A percentile compares a stretch with the other conserved stretches of the same genome.
Conservation (phyloP, 495 filamentous ascomycete species). For the Lepraria neglecta region DNA sequence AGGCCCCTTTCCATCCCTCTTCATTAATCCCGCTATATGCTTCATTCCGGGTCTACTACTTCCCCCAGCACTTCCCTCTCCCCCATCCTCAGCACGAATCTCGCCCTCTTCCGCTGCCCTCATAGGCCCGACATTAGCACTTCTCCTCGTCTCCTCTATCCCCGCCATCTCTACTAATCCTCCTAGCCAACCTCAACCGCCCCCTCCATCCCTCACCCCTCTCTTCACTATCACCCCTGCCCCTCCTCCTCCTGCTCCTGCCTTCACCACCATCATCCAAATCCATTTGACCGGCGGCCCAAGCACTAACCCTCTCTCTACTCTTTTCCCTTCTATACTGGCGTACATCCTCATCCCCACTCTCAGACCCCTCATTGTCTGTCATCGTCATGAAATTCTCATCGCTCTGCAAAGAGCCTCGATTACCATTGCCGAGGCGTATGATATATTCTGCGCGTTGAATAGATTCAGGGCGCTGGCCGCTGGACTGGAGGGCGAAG, state of each 20-base stretch:
- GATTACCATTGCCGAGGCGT: neutral
- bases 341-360: neutral
- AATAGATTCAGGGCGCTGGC: neutral
- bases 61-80: neutral
- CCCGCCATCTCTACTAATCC: neutral
- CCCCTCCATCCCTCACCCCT: too few species aligned
- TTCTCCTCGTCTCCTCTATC: neutral
- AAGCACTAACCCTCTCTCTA: neutral
- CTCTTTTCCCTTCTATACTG: neutral
- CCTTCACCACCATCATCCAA: neutral
- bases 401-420: slow-evolving; percentile 5
- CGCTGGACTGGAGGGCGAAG: neutral
- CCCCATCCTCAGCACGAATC: neutral
- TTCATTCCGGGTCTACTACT: neutral
- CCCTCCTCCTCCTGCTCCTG: too few species aligned
- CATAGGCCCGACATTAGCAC: neutral
- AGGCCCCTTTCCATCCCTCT: neutral
- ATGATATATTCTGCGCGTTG: neutral
- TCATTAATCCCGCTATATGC: neutral
- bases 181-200: neutral
- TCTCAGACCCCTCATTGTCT: neutral
- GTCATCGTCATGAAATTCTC: slow-evolving; percentile 3
- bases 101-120: neutral
- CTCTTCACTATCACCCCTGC: too few species aligned
- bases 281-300: neutral